Conservation (phyloP, 2,329 filamentous ascomycete genomes). For the Fusarium phyllophilum region DNA sequence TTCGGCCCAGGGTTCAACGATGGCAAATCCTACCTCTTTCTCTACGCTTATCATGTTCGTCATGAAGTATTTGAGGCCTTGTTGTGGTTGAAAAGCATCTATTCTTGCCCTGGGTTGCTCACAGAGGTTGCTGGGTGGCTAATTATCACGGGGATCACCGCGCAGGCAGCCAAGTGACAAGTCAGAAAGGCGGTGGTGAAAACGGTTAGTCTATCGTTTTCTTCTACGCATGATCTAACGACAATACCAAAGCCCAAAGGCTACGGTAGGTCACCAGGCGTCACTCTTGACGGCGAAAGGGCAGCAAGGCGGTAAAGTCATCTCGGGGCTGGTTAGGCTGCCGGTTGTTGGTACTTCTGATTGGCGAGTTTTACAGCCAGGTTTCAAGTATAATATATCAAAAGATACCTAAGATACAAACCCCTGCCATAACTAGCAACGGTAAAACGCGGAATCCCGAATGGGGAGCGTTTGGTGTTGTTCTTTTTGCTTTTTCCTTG, state of each 20-base stretch:
- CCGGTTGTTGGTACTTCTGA: neutral
- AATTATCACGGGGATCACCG: neutral
- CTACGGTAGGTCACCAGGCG: neutral
- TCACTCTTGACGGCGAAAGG: neutral
- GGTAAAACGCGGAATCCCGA: neutral
- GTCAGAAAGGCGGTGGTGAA: neutral
- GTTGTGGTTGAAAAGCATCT: neutral
- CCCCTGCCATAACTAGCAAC: neutral
- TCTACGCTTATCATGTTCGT: neutral
- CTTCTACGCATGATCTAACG: neutral
- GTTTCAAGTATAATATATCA: neutral
- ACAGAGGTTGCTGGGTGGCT: neutral
- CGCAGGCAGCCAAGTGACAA: neutral
- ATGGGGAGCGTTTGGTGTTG: neutral
- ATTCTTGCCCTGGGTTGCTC: neutral
- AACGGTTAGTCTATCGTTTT: neutral
- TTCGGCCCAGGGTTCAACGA: neutral
- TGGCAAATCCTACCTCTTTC: neutral
- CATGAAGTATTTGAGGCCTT: neutral
- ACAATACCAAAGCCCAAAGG: neutral
- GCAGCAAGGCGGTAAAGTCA: neutral
- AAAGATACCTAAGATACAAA: neutral
- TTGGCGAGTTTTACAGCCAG: neutral
- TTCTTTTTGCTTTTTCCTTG: neutral
- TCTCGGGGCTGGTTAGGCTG: neutral